Evolutionary conservation across 208 protist genomes (phyloP), one percentile per base, ranked within the genome.

Genomic region (Zelonia costaricensis): DNA sequence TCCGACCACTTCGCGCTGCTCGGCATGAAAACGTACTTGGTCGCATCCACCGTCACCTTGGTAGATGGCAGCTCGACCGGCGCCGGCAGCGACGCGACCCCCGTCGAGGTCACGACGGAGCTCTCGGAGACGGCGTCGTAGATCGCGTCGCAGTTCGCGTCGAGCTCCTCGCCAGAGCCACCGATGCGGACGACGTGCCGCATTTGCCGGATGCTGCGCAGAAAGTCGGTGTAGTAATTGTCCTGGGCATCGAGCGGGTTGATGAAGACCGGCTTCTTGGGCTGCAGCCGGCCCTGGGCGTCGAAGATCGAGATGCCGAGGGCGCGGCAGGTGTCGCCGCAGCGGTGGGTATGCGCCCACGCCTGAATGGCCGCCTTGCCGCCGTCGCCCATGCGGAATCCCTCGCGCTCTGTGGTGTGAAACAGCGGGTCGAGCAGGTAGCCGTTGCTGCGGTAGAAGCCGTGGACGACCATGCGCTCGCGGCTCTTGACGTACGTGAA

Each of bases 381-480:
- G 23, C 56, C 69, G 59, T 92, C 82, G 10, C 76, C 80, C 67
- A 86, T 69, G 51, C 82, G 76, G 51, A 92, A 86, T 23, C 69
- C 52, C 38, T 84, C 64, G n/a, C 75, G 49, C 42, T 76, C 74
- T 7, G 57, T 59, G 6, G 82, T 75, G 60, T 92, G 69, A 42
- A 88, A 75, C 20, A 86, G 71, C 0, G 85, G 85, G 54, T 92
- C 85, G 62, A 78, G 54, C 39, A 87, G 77, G 51, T 80, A 80
- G 46, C 73, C 81, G 45, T 69, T 59, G 28, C 74, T 66, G 35
- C 76, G 69, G 42, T 82, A 65, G 22, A 92, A 57, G 52, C 82
- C 82, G 55, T 73, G 62, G 43, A 86, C 59, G 8, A 92, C 23
- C 61, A 84, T 69, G 18, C 46, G 25, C 23, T 51, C 52, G 7